Base-by-base conservation (phyloP, 176 grass and related monocot species). In the Elymus sibiricus region DNA sequence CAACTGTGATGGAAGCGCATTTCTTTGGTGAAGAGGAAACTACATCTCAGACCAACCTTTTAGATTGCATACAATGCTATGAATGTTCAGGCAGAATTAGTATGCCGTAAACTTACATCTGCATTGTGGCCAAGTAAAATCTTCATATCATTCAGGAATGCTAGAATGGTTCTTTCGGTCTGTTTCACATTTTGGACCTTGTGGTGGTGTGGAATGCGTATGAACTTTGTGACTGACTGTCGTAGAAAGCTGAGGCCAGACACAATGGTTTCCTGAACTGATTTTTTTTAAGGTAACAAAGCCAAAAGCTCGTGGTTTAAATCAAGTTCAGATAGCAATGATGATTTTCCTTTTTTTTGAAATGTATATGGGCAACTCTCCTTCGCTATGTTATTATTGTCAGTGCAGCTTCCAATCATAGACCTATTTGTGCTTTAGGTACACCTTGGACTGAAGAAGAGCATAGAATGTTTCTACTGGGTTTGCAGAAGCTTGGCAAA, bases 401-500 rank as follows among this genome's bases (percentile, higher is more conserved):
- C 16, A 12, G 39, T 43, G 1, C 60, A 32, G 61, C 13, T 84
- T 47, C 7, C 86, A 80, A 11, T 56, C n/a, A 61, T 56, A 44
- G 64, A 67, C 5, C 64, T 16, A 13, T 80, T 77, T 89, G 65
- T 71, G 46, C 68, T 85, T 74, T 83, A 98, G 95, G 95, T 89
- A 90, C 87, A 43, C 95, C 95, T 75, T 98, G 93, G 95, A 98
- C 93, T 69, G 95, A 98, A 86, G 91, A 98, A 83, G 95, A 98
- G 42, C 95, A 98, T 62, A 85, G 79, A 81, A 92, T 90, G 93
- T 98, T 98, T 83, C 84, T 98, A 11, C 10, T 95, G 77, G 95
- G 95, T 75, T 81, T 98, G 27, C 88, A 94, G 64, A 95, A 92
- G 86, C 91, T 98, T 32, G 95, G 95, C 17, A 98, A 94, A 85